Evolutionary conservation across 805 yeast genomes (phyloP).

Genomic region (Candida oleophila): DNA sequence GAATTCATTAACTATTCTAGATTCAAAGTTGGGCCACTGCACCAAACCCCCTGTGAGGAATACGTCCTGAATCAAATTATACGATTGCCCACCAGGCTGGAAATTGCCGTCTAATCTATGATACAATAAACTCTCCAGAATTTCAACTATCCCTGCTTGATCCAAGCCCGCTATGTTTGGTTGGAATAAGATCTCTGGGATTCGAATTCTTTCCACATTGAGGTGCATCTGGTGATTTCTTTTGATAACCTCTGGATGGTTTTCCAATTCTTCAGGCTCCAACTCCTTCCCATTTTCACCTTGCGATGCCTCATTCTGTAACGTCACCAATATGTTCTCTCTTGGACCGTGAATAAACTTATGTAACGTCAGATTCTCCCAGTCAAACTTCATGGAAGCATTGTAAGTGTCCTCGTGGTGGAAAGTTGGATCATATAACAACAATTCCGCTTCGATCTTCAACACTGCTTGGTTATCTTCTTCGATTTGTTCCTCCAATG

Average conservation of each 20-base stretch:
- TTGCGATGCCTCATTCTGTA: slow-evolving; percentile 39
- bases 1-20: slow-evolving; percentile 70
- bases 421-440: slow-evolving; percentile 83
- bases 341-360: slow-evolving; percentile 88
- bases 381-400: slow-evolving; percentile 66
- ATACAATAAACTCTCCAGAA: slow-evolving; percentile 63
- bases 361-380: slow-evolving; percentile 79
- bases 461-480: slow-evolving; percentile 62
- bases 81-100: slow-evolving; percentile 51
- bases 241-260: slow-evolving; percentile 64
- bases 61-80: slow-evolving; percentile 57
- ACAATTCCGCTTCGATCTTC: slow-evolving; percentile 68
- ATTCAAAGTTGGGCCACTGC: slow-evolving; percentile 59
- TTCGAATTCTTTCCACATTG: slow-evolving; percentile 85
- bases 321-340: slow-evolving; percentile 61
- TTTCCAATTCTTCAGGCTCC: slow-evolving; percentile 40
- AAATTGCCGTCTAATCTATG: slow-evolving; percentile 60
- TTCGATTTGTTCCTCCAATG: slow-evolving; percentile 78
- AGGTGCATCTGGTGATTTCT: slow-evolving; percentile 89
- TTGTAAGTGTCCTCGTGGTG: slow-evolving; percentile 83
- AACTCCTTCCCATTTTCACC: neutral
- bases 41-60: slow-evolving; percentile 88
- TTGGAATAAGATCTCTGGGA: slow-evolving; percentile 89
- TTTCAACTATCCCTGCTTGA: slow-evolving; percentile 89
- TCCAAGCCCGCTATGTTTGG: slow-evolving; percentile 94